Conservation (phyloP, 768 basidiomycete genomes). For the Amanita phalloides region DNA sequence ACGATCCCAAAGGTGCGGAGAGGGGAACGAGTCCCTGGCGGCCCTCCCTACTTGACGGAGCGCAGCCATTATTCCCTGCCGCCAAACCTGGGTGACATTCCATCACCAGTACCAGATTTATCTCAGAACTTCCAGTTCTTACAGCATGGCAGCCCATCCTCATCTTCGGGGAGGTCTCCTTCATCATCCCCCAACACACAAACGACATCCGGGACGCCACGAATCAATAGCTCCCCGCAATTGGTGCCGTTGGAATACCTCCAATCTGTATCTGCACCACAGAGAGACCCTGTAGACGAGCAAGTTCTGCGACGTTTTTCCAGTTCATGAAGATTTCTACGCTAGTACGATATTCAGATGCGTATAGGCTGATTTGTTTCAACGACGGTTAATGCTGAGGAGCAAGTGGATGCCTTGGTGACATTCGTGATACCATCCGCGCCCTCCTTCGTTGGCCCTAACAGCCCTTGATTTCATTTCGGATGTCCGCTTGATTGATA, state of each 20-base stretch:
- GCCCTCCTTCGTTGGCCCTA: background rate
- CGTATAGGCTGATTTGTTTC: background rate
- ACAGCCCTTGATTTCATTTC: constrained; percentile 6
- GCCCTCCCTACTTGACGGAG: constrained; percentile 21
- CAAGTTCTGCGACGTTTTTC: constrained; percentile 50
- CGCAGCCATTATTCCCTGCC: constrained; percentile 15
- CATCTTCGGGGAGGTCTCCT: constrained; percentile 23
- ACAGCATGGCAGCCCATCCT: constrained; percentile 14
- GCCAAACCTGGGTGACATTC: constrained; percentile 11
- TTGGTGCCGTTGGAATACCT: constrained; percentile 60
- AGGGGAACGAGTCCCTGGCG: constrained; percentile 32
- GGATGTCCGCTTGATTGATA: constrained; percentile 1
- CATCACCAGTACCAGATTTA: constrained; percentile 16
- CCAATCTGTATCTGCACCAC: constrained; percentile 39
- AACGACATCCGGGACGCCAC: constrained; percentile 13
- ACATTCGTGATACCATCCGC: background rate
- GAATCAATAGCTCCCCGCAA: constrained; percentile 10
- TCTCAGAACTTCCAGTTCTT: constrained; percentile 14
- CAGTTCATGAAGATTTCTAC: background rate
- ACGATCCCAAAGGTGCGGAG: constrained; percentile 45
- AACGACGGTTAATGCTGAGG: background rate
- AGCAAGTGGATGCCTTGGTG: background rate
- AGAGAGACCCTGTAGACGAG: constrained; percentile 56
- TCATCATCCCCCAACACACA: constrained; percentile 30
- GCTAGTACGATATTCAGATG: background rate